Percentiles rank a stretch among this genome's conserved stretches.
phyloP scores from a whole-genome alignment of 305 asterid genomes.

The Solanum hybrid region DNA sequence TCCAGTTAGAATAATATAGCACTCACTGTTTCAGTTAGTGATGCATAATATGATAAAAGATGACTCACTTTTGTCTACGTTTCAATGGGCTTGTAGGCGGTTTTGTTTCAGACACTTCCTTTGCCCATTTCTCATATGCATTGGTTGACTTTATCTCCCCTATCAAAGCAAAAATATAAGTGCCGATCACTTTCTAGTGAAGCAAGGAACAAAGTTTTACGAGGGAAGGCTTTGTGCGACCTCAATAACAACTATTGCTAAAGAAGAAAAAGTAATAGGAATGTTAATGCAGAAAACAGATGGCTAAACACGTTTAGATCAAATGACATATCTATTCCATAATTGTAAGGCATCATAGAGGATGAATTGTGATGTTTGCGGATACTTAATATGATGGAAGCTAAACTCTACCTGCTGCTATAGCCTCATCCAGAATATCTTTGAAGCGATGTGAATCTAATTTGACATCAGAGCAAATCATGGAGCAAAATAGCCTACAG shows the following conservation, averaged over 20 bases:
- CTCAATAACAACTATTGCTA: background rate
- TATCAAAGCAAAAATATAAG: conserved; percentile 14
- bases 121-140: conserved; percentile 67
- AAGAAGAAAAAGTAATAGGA: background rate
- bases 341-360: background rate
- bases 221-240: background rate
- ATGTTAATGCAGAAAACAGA: background rate
- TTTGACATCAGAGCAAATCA: conserved; percentile 73
- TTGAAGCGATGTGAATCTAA: conserved; percentile 86
- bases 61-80: conserved; percentile 50
- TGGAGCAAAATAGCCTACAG: conserved; percentile 73
- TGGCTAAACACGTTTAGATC: background rate
- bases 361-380: background rate
- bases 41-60: background rate
- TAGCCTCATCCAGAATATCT: conserved; percentile 70
- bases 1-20: background rate
- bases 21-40: background rate
- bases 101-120: conserved; percentile 58
- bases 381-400: background rate
- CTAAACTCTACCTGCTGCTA: conserved; percentile 42
- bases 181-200: background rate
- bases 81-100: conserved; percentile 71
- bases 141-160: conserved; percentile 60
- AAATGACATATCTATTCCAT: background rate
- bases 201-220: background rate